Evolutionary conservation across 306 rosid genomes (phyloP).

Genomic region (Vicia faba): DNA sequence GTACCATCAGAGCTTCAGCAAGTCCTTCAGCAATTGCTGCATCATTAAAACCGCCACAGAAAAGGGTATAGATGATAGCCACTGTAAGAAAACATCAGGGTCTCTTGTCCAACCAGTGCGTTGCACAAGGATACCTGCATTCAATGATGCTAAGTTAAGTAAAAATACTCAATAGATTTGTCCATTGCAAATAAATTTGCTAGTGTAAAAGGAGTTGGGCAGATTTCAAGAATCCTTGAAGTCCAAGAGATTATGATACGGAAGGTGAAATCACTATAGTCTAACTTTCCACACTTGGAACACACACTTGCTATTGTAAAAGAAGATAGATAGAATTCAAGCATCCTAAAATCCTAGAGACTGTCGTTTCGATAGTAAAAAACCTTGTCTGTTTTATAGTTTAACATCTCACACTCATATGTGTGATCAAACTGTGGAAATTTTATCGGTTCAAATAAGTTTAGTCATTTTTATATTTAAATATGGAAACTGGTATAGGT

Average conservation of each 20-base stretch:
- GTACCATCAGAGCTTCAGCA: conserved; percentile 91
- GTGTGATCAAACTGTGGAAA: conserved; percentile 1
- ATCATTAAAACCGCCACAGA: conserved; percentile 86
- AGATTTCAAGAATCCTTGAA: conserved; percentile 26
- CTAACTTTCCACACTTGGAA: not conserved
- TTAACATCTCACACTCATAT: conserved; percentile 4
- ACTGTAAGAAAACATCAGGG: conserved; percentile 62
- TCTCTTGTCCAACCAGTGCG: conserved; percentile 95
- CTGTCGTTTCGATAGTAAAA: conserved; percentile 18
- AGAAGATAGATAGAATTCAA: conserved; percentile 21
- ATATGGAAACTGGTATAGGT: conserved; percentile 6
- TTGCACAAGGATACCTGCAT: conserved; percentile 78
- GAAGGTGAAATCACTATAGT: not conserved
- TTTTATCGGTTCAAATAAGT: conserved; percentile 30
- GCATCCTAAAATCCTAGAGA: conserved; percentile 30
- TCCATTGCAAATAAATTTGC: conserved; percentile 29
- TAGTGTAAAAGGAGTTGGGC: conserved; percentile 13
- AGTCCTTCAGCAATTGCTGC: conserved; percentile 99
- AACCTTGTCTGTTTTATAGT: conserved; percentile 9
- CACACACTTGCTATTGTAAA: conserved; percentile 20
- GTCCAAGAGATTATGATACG: conserved; percentile 11
- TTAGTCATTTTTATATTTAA: conserved; percentile 2
- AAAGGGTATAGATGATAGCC: conserved; percentile 84
- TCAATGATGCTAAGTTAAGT: conserved; percentile 35
- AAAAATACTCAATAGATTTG: conserved; percentile 21